Evolutionary conservation across 805 yeast species (phyloP).

Genomic region (Jamesozyma hellenica): DNA sequence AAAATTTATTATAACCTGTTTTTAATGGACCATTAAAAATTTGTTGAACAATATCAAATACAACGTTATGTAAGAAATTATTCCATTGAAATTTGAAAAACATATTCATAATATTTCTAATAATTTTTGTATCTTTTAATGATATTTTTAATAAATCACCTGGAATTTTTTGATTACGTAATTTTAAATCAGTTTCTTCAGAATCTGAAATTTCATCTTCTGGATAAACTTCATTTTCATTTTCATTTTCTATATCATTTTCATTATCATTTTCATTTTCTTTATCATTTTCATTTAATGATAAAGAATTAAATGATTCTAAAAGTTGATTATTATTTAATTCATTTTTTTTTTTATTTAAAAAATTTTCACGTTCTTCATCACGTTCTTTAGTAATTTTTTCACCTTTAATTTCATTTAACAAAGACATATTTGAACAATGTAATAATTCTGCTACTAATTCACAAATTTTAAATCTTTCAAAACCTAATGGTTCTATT

Average conservation of each 20-base stretch:
- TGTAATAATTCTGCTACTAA: constrained; percentile 86
- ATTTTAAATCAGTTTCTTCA: constrained; percentile 18
- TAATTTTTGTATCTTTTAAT: constrained; percentile 50
- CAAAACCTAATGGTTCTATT: constrained; percentile 81
- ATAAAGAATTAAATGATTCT: too few relatives aligned
- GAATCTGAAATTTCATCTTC: constrained; percentile 19
- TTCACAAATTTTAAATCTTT: constrained; percentile 85
- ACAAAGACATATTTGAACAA: constrained; percentile 90
- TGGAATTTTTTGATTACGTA: constrained; percentile 44
- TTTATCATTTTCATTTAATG: too few relatives aligned
- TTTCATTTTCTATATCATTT: constrained; percentile 4
- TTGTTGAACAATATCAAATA: constrained; percentile 73
- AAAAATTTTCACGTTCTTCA: constrained; percentile 36
- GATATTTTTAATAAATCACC: constrained; percentile 67
- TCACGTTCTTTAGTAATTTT: constrained; percentile 62
- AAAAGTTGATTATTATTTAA: too few relatives aligned
- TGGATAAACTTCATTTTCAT: constrained; percentile 8
- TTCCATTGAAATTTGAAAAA: constrained; percentile 72
- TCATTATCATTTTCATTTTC: not conserved
- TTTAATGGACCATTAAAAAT: constrained; percentile 64
- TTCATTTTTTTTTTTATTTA: constrained; percentile 4
- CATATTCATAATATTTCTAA: constrained; percentile 50
- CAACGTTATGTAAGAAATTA: constrained; percentile 74
- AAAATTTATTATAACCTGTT: constrained; percentile 58
- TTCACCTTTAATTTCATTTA: constrained; percentile 70